Percentiles rank a stretch among this genome's conserved stretches.
Evolutionary conservation across 441 rosid species (phyloP).

Genomic region (Syzygium syzygioides): DNA sequence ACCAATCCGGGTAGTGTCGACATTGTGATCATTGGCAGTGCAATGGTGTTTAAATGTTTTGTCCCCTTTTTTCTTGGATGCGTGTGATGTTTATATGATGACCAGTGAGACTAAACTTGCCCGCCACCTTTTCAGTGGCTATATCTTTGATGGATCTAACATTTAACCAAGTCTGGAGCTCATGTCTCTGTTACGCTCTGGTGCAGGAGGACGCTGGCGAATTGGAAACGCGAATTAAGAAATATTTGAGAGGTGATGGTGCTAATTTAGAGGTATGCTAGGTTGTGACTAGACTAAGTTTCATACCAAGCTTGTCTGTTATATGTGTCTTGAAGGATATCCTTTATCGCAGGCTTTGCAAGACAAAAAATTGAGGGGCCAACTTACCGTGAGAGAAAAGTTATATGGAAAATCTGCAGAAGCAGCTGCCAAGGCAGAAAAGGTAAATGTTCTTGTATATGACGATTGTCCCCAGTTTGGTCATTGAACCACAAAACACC

Average conservation of each 20-base stretch:
- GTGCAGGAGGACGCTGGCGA: slow-evolving; percentile 48
- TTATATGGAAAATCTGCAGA: slow-evolving; percentile 59
- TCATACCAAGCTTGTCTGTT: background rate
- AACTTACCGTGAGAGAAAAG: slow-evolving; percentile 61
- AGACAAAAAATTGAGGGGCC: slow-evolving; percentile 80
- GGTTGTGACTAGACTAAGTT: background rate
- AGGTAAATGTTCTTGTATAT: slow-evolving; percentile 30
- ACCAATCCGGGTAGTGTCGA: background rate
- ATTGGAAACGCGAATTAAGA: slow-evolving; percentile 51
- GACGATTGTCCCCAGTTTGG: background rate
- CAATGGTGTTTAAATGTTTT: background rate
- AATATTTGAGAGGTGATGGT: slow-evolving; percentile 76
- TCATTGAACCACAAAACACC: background rate
- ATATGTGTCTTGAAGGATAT: background rate
- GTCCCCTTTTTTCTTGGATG: background rate
- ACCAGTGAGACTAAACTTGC: background rate
- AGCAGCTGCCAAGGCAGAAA: slow-evolving; percentile 84
- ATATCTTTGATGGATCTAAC: background rate
- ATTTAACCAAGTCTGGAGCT: background rate
- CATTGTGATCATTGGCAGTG: background rate
- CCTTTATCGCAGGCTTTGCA: slow-evolving; percentile 35
- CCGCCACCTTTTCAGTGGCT: background rate
- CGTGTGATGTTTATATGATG: background rate
- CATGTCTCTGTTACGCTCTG: background rate
- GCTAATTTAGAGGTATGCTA: slow-evolving; percentile 64